phyloP scores from a whole-genome alignment of 768 basidiomycete genomes.

The Tricholoma terreum region DNA sequence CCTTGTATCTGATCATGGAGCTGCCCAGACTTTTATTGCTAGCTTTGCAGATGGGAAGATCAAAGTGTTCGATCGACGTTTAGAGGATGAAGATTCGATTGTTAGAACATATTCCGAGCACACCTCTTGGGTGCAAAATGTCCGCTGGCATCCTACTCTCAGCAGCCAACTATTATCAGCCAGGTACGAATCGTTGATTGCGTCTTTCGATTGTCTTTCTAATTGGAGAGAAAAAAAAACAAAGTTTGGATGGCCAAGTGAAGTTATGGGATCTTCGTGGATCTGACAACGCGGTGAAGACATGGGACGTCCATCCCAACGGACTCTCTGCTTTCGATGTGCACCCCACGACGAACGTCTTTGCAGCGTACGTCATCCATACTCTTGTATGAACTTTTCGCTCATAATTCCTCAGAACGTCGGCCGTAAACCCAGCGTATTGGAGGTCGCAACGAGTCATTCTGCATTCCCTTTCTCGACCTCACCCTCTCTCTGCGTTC shows the following conservation, averaged over 20 bases:
- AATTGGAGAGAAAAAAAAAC: slow-evolving; percentile 2
- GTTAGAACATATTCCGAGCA: slow-evolving; percentile 77
- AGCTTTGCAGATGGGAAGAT: slow-evolving; percentile 92
- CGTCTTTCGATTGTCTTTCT: not conserved
- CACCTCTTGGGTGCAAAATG: slow-evolving; percentile 86
- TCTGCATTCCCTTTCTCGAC: slow-evolving; percentile 53
- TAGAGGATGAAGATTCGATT: slow-evolving; percentile 79
- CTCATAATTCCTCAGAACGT: slow-evolving; percentile 40
- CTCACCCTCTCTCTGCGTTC: slow-evolving; percentile 40
- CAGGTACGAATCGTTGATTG: slow-evolving; percentile 50
- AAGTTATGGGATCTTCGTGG: slow-evolving; percentile 89
- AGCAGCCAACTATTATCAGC: slow-evolving; percentile 78
- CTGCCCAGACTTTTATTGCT: slow-evolving; percentile 78
- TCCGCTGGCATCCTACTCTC: slow-evolving; percentile 74
- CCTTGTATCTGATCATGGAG: slow-evolving; percentile 71
- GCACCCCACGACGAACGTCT: slow-evolving; percentile 78
- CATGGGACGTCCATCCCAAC: slow-evolving; percentile 62
- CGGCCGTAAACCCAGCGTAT: slow-evolving; percentile 53
- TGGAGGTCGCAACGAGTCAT: slow-evolving; percentile 66
- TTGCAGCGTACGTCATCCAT: slow-evolving; percentile 66
- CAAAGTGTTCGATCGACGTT: slow-evolving; percentile 88
- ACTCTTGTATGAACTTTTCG: not conserved
- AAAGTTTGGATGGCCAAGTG: slow-evolving; percentile 84
- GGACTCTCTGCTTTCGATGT: slow-evolving; percentile 86
- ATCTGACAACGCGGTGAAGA: slow-evolving; percentile 51